phyloP scores from a whole-genome alignment of 768 basidiomycete species.

The Ephemerocybe angulata region DNA sequence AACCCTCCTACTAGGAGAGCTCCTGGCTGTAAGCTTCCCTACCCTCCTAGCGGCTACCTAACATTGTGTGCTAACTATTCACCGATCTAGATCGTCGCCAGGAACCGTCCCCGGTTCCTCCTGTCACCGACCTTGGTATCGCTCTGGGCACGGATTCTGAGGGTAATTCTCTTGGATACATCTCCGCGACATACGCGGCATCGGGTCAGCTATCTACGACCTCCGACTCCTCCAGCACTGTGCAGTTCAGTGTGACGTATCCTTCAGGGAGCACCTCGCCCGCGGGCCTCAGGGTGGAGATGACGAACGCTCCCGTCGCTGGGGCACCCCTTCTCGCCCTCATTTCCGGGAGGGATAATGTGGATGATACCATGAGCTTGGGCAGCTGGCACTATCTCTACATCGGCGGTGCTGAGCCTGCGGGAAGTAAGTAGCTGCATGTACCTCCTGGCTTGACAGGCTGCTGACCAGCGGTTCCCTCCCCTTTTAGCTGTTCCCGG shows the following conservation, averaged over 20 bases:
- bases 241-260: not conserved
- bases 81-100: not conserved
- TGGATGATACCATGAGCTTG: constrained; percentile 1
- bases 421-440: not conserved
- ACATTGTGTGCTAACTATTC: not conserved
- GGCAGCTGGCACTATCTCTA: constrained; percentile 8
- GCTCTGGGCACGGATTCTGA: not conserved
- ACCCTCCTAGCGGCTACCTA: not conserved
- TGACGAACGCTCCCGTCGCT: not conserved
- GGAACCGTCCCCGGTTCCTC: not conserved
- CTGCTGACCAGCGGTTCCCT: not conserved
- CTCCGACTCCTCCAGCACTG: not conserved
- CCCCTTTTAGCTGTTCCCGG: not conserved
- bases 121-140: not conserved
- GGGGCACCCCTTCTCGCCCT: constrained; percentile 7
- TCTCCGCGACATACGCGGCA: not conserved
- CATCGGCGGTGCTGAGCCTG: not conserved
- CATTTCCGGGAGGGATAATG: constrained; percentile 10
- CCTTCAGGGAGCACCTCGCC: not conserved
- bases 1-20: constrained; percentile 1
- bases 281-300: not conserved
- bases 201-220: not conserved
- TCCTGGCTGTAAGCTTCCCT: not conserved
- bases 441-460: not conserved
- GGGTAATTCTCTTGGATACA: not conserved